These are phyloP conservation scores for Syzygium oleosum DNA, from an alignment of 345 rosid species.

Conservation along the genomic window DNA sequence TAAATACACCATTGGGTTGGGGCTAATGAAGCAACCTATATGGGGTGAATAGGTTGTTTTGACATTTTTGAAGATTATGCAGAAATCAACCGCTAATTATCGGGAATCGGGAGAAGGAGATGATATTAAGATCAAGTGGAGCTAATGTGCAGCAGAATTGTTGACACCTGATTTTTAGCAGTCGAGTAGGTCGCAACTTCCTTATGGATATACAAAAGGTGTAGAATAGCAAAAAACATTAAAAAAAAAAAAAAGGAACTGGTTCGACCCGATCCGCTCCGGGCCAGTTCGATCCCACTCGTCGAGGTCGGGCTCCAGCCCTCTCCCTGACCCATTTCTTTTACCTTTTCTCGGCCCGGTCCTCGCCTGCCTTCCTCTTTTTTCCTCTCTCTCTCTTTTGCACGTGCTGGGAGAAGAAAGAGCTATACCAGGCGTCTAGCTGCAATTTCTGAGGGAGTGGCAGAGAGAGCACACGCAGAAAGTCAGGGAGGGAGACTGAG, in stretches of 20 bases:
- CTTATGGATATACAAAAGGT: no score
- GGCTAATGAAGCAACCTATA: no score
- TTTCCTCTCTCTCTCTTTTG: fast-evolving
- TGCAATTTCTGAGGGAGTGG: background rate
- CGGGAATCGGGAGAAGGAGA: no score
- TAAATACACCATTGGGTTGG: no score
- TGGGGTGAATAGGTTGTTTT: no score
- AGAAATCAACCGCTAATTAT: no score
- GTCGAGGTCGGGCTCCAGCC: fast-evolving
- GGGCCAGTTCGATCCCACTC: fast-evolving
- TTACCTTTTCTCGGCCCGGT: background rate
- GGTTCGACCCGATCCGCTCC: no score
- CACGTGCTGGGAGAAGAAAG: no score
- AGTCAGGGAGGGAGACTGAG: background rate
- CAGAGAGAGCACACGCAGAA: fast-evolving
- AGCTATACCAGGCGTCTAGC: background rate
- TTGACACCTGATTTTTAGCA: background rate
- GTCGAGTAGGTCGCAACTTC: fast-evolving
- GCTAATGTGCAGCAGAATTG: background rate
- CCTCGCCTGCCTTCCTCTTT: background rate
- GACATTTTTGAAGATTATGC: no score
- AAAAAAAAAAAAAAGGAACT: no score
- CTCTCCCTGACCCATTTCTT: fast-evolving
- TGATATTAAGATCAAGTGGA: no score
- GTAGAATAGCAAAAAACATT: background rate